Evolutionary conservation across 768 basidiomycete genomes (phyloP).

Genomic region (Dioszegia crocea): DNA sequence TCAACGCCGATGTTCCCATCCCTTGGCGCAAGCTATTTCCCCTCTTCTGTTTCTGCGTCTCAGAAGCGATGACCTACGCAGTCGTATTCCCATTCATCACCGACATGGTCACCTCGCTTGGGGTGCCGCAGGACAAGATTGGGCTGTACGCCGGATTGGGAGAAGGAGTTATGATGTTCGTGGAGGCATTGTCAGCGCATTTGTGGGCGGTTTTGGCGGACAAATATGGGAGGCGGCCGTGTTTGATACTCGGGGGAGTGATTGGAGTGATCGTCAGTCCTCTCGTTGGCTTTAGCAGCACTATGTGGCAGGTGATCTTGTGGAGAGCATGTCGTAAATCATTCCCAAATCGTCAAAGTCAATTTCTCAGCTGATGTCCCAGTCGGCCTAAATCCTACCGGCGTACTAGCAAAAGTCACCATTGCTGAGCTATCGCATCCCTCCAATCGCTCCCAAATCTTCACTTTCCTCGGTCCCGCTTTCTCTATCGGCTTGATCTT

Average conservation of each 20-base stretch:
- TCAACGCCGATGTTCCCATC: not conserved
- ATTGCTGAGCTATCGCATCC: conserved; percentile 24
- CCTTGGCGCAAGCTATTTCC: conserved; percentile 27
- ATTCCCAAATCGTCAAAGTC: not conserved
- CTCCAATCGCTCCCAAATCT: conserved; percentile 27
- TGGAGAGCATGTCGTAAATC: conserved; percentile 33
- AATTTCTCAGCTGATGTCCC: not conserved
- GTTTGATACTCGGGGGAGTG: conserved; percentile 22
- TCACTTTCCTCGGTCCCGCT: conserved; percentile 29
- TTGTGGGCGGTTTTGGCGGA: conserved; percentile 33
- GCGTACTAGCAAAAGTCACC: conserved; percentile 20
- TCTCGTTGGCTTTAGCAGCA: conserved; percentile 24
- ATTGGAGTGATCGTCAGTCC: conserved; percentile 7
- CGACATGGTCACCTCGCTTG: conserved; percentile 34
- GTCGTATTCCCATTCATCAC: conserved; percentile 36
- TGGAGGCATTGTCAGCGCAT: conserved; percentile 27
- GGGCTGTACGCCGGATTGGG: conserved; percentile 34
- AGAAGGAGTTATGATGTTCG: conserved; percentile 36
- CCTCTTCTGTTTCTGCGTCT: conserved; percentile 20
- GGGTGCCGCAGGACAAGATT: conserved; percentile 21
- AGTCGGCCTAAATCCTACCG: conserved; percentile 33
- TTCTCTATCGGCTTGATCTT: conserved; percentile 26
- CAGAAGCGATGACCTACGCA: conserved; percentile 27
- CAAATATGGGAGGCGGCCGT: conserved; percentile 26
- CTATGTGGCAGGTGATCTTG: conserved; percentile 28